Evolutionary conservation across 164 flowering plant species (phyloP).

Genomic region (Nymphaea thermarum): DNA sequence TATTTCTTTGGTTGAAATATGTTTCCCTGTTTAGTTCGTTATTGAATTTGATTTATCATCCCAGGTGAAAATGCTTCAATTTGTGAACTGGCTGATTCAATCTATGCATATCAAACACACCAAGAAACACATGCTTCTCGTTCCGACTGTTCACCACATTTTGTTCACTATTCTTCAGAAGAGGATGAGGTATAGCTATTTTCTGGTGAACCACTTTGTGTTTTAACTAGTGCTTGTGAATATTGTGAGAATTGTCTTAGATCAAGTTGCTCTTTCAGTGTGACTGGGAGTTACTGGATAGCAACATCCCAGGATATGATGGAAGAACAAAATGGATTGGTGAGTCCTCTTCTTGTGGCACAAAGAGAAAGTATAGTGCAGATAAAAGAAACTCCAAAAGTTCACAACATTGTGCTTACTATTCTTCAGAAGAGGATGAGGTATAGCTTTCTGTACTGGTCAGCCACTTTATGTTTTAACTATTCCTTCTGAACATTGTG

Average conservation of each 20-base stretch:
- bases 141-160: neutral
- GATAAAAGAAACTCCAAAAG: conserved; percentile 19
- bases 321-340: neutral
- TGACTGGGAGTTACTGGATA: neutral
- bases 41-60: conserved; percentile 2
- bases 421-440: neutral
- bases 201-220: neutral
- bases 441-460: neutral
- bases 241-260: neutral
- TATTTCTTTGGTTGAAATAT: neutral
- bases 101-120: conserved; percentile 79
- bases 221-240: neutral
- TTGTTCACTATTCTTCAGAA: neutral
- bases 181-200: neutral
- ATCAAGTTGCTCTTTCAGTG: neutral
- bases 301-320: neutral
- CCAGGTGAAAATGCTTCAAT: conserved; percentile 60
- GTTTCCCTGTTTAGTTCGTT: neutral
- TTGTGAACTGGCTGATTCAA: conserved; percentile 57
- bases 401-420: neutral
- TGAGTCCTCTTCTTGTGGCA: neutral
- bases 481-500: too few species aligned
- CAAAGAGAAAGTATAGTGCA: conserved; percentile 4
- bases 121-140: conserved; percentile 17
- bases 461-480: neutral